These are phyloP conservation scores for Fragaria ananassa DNA, from an alignment of 306 rosid genomes.

Conservation along the genomic window DNA sequence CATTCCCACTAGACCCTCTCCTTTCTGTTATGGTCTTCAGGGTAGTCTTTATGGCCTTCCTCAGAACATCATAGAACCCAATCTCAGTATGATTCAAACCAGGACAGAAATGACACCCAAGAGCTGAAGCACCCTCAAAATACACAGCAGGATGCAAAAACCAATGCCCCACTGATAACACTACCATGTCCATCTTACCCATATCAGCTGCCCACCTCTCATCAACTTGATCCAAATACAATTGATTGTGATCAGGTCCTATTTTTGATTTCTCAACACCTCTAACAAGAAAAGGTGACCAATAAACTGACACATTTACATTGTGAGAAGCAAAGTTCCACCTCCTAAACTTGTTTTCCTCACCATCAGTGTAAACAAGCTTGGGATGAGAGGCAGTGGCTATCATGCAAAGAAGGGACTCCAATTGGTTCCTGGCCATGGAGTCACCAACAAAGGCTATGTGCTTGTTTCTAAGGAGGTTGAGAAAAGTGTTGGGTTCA, in stretches of 20 bases:
- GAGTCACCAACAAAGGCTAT: slow-evolving; percentile 91
- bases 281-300: slow-evolving; percentile 89
- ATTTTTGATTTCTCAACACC: slow-evolving; percentile 63
- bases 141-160: slow-evolving; percentile 87
- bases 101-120: slow-evolving; percentile 89
- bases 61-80: slow-evolving; percentile 72
- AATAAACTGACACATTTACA: slow-evolving; percentile 55
- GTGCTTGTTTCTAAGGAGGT: slow-evolving; percentile 53
- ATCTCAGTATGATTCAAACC: slow-evolving; percentile 76
- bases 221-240: slow-evolving; percentile 65
- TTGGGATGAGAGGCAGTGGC: slow-evolving; percentile 53
- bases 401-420: slow-evolving; percentile 85
- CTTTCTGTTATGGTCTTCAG: slow-evolving; percentile 50
- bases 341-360: slow-evolving; percentile 60
- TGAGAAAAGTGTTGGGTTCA: slow-evolving; percentile 63
- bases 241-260: slow-evolving; percentile 47
- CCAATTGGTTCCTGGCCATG: slow-evolving; percentile 93
- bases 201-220: slow-evolving; percentile 75
- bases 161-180: slow-evolving; percentile 87
- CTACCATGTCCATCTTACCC: slow-evolving; percentile 47
- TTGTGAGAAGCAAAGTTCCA: slow-evolving; percentile 70
- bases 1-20: slow-evolving; percentile 26
- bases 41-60: slow-evolving; percentile 64
- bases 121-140: slow-evolving; percentile 46
- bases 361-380: slow-evolving; percentile 49